Percentiles rank a stretch among this genome's conserved stretches.
phyloP scores from a whole-genome alignment of 2,329 filamentous ascomycete species.

The Camillea tinctor region DNA sequence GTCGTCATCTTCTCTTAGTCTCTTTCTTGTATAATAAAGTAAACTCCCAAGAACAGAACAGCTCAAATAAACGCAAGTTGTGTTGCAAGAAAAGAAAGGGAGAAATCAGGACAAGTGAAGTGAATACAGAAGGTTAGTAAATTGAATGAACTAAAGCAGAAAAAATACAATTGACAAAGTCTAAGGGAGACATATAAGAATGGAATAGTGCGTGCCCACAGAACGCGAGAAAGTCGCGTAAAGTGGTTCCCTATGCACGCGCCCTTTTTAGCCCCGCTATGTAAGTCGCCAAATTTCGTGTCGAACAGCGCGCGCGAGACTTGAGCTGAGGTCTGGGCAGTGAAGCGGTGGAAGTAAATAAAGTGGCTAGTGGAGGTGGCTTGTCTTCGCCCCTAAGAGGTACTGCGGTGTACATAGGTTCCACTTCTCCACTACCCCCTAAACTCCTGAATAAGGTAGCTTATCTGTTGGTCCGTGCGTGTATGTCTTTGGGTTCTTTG shows the following conservation, averaged over 20 bases:
- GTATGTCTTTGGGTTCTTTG: no score
- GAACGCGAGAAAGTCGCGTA: conserved; percentile 28
- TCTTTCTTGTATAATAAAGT: neutral
- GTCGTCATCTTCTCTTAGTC: conserved; percentile 23
- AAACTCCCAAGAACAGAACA: neutral
- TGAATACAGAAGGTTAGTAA: conserved; percentile 7
- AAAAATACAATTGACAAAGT: neutral
- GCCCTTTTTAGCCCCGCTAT: neutral
- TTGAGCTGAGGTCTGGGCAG: no score
- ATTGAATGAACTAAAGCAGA: conserved; percentile 9
- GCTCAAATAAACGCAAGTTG: neutral
- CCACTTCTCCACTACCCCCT: no score
- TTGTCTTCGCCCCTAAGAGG: no score
- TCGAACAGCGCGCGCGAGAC: neutral
- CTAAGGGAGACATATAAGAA: conserved; percentile 2
- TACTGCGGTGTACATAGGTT: no score
- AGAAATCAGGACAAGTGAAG: neutral
- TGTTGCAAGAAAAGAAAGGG: neutral
- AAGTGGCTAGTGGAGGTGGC: neutral
- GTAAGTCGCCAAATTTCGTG: neutral
- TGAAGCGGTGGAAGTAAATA: no score
- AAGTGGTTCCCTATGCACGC: conserved; percentile 19
- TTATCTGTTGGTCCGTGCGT: no score
- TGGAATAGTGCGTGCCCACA: conserved; percentile 17
- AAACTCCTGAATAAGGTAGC: no score